Conservation (phyloP, 139 green algal species). For the Coelastrella sp. region DNA sequence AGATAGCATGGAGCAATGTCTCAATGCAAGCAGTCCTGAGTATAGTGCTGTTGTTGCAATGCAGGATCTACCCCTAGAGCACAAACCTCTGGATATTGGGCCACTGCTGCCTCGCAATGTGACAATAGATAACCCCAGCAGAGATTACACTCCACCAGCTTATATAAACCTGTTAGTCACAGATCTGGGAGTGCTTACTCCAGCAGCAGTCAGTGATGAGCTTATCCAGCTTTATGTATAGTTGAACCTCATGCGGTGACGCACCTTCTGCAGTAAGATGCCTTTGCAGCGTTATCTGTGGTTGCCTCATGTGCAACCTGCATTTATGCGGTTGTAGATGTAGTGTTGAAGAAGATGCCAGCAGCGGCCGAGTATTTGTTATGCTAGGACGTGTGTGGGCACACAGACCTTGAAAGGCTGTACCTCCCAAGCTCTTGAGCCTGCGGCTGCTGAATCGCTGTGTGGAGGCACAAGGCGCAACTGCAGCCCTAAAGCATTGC, state of each 20-base stretch:
- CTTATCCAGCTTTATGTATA: conserved; percentile 95
- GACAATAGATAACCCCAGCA: conserved; percentile 82
- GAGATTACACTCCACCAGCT: conserved; percentile 94
- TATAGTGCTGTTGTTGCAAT: neutral
- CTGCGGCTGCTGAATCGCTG: too few species aligned
- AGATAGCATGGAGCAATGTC: too few species aligned
- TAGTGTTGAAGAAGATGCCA: too few species aligned
- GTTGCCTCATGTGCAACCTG: neutral
- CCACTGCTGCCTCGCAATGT: conserved; percentile 77
- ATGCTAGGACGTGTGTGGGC: too few species aligned
- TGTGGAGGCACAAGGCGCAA: too few species aligned
- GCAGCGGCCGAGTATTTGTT: too few species aligned
- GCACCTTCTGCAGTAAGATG: too few species aligned
- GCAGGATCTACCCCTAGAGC: conserved; percentile 85
- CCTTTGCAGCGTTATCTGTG: neutral
- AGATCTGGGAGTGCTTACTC: conserved; percentile 93
- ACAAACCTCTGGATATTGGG: conserved; percentile 84
- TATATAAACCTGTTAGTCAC: conserved; percentile 92
- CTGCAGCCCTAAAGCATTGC: too few species aligned
- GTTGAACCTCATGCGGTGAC: too few species aligned
- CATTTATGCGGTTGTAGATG: too few species aligned
- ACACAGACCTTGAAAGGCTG: too few species aligned
- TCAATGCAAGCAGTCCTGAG: neutral
- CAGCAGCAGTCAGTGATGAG: conserved; percentile 95
- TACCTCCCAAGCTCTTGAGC: too few species aligned